Conservation (phyloP, 495 filamentous ascomycete genomes). For the Penicillium crystallinum region DNA sequence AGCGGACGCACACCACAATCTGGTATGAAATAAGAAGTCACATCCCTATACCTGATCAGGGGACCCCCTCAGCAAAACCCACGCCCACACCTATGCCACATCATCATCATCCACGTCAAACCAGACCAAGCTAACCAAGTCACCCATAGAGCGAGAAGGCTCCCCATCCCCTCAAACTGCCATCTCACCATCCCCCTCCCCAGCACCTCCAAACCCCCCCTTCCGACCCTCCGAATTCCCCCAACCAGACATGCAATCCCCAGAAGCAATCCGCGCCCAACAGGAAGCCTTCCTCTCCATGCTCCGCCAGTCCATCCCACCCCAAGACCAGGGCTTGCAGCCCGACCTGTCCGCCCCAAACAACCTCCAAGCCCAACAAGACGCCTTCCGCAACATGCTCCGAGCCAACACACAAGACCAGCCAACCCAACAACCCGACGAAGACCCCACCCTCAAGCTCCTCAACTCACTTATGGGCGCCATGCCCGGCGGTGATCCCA, state of each 20-base stretch:
- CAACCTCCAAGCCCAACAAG: slow-evolving; percentile 25
- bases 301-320: slow-evolving; percentile 34
- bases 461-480: slow-evolving; percentile 55
- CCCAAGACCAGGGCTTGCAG: slow-evolving; percentile 23
- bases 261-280: slow-evolving; percentile 30
- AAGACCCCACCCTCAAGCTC: slow-evolving; percentile 59
- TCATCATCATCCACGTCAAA: neutral
- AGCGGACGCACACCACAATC: slow-evolving; percentile 57
- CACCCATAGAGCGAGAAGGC: slow-evolving; percentile 23
- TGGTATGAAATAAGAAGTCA: slow-evolving; percentile 19
- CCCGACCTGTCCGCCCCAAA: slow-evolving; percentile 28
- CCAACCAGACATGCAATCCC: slow-evolving; percentile 14
- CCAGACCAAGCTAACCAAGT: slow-evolving; percentile 11
- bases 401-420: slow-evolving; percentile 31
- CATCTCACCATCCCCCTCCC: slow-evolving; percentile 29
- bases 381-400: slow-evolving; percentile 43
- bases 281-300: slow-evolving; percentile 43
- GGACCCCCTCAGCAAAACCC: neutral
- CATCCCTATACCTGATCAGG: neutral
- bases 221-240: slow-evolving; percentile 14
- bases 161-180: slow-evolving; percentile 30
- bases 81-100: neutral
- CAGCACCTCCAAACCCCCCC: slow-evolving; percentile 22
- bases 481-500: slow-evolving; percentile 26
- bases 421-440: slow-evolving; percentile 25